A percentile compares a stretch with the other conserved stretches of the same genome.
Evolutionary conservation across 495 filamentous ascomycete species (phyloP).

Genomic region (Penicillium cataractarum): DNA sequence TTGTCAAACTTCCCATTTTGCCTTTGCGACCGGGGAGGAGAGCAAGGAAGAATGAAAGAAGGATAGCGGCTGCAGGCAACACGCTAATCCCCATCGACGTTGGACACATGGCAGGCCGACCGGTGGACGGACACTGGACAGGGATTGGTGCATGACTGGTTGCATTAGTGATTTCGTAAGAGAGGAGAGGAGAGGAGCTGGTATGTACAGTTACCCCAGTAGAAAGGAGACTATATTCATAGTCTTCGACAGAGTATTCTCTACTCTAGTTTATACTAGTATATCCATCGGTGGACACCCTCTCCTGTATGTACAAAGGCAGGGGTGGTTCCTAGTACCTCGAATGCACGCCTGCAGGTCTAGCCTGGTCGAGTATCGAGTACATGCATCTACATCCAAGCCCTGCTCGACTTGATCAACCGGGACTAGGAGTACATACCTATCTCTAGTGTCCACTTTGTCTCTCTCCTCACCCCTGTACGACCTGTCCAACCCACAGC

Average conservation of each 20-base stretch:
- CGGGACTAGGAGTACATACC: not conserved
- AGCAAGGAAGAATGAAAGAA: slow-evolving; percentile 1
- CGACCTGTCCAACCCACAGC: slow-evolving; percentile 6
- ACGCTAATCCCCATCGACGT: slow-evolving; percentile 14
- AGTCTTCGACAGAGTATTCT: no score
- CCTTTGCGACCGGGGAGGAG: slow-evolving; percentile 12
- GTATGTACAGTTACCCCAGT: no score
- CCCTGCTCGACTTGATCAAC: not conserved
- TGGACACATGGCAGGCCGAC: slow-evolving; percentile 25
- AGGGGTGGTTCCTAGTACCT: slow-evolving; percentile 4
- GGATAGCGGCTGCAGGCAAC: slow-evolving; percentile 14
- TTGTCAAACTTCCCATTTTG: slow-evolving; percentile 18
- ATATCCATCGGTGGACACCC: not conserved
- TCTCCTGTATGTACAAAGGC: not conserved
- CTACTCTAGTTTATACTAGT: not conserved
- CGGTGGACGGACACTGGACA: slow-evolving; percentile 2
- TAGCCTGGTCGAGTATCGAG: not conserved
- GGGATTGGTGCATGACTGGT: slow-evolving; percentile 1
- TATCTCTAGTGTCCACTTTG: no score
- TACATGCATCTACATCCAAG: slow-evolving; percentile 3
- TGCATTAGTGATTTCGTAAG: slow-evolving; percentile 1
- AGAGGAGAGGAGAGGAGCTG: not conserved
- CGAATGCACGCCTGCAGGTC: not conserved
- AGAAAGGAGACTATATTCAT: no score
- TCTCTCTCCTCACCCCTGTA: not conserved